Base-by-base conservation (phyloP, 2,329 filamentous ascomycete genomes). In the Talaromyces sp. region DNA sequence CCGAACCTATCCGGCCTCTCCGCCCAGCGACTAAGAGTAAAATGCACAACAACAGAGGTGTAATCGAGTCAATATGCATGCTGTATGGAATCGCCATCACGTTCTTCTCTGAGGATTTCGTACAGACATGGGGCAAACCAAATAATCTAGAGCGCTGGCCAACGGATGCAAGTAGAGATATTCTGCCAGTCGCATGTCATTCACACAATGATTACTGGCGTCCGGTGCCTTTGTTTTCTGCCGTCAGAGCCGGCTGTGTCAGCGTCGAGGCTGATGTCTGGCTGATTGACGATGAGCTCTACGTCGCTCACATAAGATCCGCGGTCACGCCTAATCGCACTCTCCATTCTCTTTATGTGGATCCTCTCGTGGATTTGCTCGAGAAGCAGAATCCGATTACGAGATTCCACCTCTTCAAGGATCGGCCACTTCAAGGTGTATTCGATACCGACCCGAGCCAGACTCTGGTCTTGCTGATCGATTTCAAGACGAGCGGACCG, bases 381-480 rank as follows among this genome's bases (percentile, higher is more conserved):
- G 73, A 83, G 32, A 71, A 69, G 32, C 80, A 82, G 61, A 86
- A 86, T 64, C 35, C 64, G 11, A 78, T 75, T 3, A 69, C 66
- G 1, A 56, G 21, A 43, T 57, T 46, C 27, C 55, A 50, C 19
- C 26, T 31, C 35, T 43, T 53, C 75, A 77, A 63, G 55, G 14
- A 58, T 21, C 7, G 24, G 41, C 24, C 58, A 0, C 56, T 60
- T 1, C 60, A 64, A 14, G 88, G 88, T 13, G 75, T 91, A 9
- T 88, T 85, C 66, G 77, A 82, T 65, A 74, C 74, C 9, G 74
- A 81, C 62, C 81, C 84, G 0, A 67, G 68, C 1, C 83, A 85
- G 66, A 80, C 84, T 0, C 72, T 90, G 0, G 78, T 84, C 5
- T 78, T 92, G 4, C 79, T 91, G 4, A 80, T 92, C 31, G 89